Evolutionary conservation across 768 basidiomycete genomes (phyloP).

Genomic region (Mycena pura): DNA sequence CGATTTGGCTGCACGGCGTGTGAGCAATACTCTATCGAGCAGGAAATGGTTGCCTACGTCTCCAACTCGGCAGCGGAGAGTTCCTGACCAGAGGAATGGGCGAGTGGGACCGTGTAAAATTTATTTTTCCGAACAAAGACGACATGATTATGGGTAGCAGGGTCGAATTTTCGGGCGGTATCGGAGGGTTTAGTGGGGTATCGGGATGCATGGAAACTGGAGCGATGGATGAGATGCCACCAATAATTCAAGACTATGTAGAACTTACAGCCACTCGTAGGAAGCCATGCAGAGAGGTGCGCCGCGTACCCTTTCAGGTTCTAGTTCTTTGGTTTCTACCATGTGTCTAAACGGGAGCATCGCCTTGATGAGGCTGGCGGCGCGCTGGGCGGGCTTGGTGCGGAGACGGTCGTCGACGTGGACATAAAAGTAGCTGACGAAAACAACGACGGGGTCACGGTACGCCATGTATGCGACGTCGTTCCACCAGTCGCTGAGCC

Average conservation of each 20-base stretch:
- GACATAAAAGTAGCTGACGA: slow-evolving; percentile 94
- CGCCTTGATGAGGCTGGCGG: slow-evolving; percentile 84
- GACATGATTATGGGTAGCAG: slow-evolving; percentile 80
- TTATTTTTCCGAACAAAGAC: slow-evolving; percentile 91
- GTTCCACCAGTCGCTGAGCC: slow-evolving; percentile 99
- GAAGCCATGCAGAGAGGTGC: slow-evolving; percentile 88
- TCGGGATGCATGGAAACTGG: slow-evolving; percentile 92
- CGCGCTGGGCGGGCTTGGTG: slow-evolving; percentile 68
- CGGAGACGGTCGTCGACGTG: slow-evolving; percentile 71
- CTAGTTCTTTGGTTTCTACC: slow-evolving; percentile 82
- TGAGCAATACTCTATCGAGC: not conserved
- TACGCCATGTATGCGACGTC: slow-evolving; percentile 88
- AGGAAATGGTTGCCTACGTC: slow-evolving; percentile 46
- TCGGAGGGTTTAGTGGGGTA: slow-evolving; percentile 87
- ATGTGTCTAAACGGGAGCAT: slow-evolving; percentile 85
- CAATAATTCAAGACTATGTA: not conserved
- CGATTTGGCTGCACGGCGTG: slow-evolving; percentile 59
- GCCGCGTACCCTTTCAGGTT: slow-evolving; percentile 85
- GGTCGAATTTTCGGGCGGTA: slow-evolving; percentile 81
- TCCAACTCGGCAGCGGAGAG: slow-evolving; percentile 86
- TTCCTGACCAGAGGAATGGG: slow-evolving; percentile 66
- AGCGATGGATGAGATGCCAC: not conserved
- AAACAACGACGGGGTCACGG: slow-evolving; percentile 89
- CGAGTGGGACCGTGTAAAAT: slow-evolving; percentile 84
- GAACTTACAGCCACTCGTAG: slow-evolving; percentile 88